Conservation (phyloP, 352 stramenopile genomes). For the Pythium aristosporum region DNA sequence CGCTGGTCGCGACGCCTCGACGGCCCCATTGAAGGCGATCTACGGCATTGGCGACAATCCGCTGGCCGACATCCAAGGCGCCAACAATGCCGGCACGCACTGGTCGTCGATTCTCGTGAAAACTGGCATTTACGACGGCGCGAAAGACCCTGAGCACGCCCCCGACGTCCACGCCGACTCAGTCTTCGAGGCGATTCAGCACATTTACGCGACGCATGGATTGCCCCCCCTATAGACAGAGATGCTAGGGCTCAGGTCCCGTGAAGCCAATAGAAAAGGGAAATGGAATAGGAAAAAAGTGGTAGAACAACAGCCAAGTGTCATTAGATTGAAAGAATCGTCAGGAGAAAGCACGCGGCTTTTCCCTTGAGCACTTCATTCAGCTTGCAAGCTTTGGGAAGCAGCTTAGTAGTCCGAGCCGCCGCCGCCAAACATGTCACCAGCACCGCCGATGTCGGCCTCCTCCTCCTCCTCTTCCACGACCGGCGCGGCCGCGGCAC, state of each 20-base stretch:
- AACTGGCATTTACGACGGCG: conserved; percentile 82
- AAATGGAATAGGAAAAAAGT: neutral
- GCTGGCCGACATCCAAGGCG: conserved; percentile 81
- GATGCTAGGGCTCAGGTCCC: neutral
- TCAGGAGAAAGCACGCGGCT: conserved; percentile 1
- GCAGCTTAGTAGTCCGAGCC: conserved; percentile 68
- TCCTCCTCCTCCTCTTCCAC: conserved; percentile 73
- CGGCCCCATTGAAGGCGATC: conserved; percentile 52
- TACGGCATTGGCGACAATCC: conserved; percentile 91
- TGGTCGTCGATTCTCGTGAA: conserved; percentile 88
- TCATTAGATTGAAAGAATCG: conserved; percentile 14
- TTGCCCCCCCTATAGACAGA: conserved; percentile 28
- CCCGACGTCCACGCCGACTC: conserved; percentile 61
- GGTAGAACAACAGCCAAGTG: conserved; percentile 25
- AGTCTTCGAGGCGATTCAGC: conserved; percentile 74
- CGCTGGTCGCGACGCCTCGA: conserved; percentile 34
- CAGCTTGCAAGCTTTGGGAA: neutral
- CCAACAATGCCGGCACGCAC: conserved; percentile 76
- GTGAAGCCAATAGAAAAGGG: neutral
- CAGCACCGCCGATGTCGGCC: conserved; percentile 80
- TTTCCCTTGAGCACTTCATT: neutral
- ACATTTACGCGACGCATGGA: conserved; percentile 68
- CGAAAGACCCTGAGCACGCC: conserved; percentile 55
- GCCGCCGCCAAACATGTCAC: conserved; percentile 84
- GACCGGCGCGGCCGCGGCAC: conserved; percentile 58